These are phyloP conservation scores for Erodium moschatum DNA, from an alignment of 441 rosid genomes.

Conservation along the genomic window DNA sequence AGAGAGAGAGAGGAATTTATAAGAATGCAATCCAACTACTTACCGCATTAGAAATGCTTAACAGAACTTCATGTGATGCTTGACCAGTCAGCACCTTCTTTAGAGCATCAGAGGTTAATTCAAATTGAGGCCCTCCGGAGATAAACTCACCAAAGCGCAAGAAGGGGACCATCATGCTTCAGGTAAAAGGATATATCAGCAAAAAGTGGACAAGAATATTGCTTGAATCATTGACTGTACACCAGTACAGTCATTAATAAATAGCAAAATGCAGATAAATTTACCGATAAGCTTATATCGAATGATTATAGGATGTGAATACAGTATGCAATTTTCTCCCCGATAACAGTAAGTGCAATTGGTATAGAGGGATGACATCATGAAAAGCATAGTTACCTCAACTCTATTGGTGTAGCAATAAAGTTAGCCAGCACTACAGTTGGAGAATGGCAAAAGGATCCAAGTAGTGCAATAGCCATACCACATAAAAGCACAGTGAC, in stretches of 20 bases:
- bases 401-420: conserved; percentile 69
- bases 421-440: conserved; percentile 75
- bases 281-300: no score
- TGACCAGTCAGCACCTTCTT: conserved; percentile 79
- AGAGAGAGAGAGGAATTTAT: background rate
- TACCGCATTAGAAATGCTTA: conserved; percentile 81
- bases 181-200: conserved; percentile 21
- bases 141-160: conserved; percentile 78
- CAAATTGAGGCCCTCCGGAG: conserved; percentile 82
- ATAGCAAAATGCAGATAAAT: no score
- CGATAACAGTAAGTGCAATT: background rate
- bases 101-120: conserved; percentile 78
- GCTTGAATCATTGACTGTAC: no score
- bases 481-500: conserved; percentile 79
- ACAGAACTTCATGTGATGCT: conserved; percentile 63
- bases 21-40: conserved; percentile 22
- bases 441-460: conserved; percentile 73
- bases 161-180: conserved; percentile 81
- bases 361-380: background rate
- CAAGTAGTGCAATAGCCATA: conserved; percentile 60
- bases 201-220: conserved; percentile 17
- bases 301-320: no score
- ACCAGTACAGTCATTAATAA: no score
- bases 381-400: conserved; percentile 40
- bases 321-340: no score